Evolutionary conservation across 164 flowering plant genomes (phyloP).

Genomic region (Platanus orientalis): DNA sequence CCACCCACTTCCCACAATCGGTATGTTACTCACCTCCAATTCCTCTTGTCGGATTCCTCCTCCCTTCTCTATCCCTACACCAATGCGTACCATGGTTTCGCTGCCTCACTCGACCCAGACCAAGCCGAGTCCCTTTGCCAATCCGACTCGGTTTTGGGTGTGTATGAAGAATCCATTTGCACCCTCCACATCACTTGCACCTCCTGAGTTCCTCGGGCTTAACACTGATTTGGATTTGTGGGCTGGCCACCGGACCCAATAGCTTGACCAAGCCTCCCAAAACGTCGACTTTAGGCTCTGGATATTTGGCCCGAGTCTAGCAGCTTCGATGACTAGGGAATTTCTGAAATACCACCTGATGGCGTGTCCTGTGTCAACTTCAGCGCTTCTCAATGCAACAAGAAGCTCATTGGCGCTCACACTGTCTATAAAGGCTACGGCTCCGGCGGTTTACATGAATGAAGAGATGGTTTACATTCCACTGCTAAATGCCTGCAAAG

Average conservation of each 20-base stretch:
- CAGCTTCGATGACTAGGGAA: constrained; percentile 48
- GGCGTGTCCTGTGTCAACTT: constrained; percentile 63
- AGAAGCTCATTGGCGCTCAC: too few species aligned
- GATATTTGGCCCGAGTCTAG: constrained; percentile 55
- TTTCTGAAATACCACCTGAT: constrained; percentile 55
- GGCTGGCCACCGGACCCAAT: constrained; percentile 26
- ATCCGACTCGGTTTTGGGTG: constrained; percentile 46
- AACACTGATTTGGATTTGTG: constrained; percentile 4
- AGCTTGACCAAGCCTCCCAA: constrained; percentile 37
- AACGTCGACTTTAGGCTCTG: constrained; percentile 64
- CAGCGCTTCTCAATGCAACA: constrained; percentile 43
- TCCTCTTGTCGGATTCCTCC: constrained; percentile 27
- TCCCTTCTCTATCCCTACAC: constrained; percentile 46
- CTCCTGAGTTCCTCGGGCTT: constrained; percentile 59
- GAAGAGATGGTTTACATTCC: too few species aligned
- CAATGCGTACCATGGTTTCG: constrained; percentile 57
- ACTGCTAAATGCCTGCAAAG: too few species aligned
- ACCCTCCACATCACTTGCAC: constrained; percentile 71
- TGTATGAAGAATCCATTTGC: constrained; percentile 58
- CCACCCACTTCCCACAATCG: constrained; percentile 57
- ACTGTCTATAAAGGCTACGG: constrained; percentile 65
- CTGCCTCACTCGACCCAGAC: constrained; percentile 45
- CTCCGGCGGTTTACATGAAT: too few species aligned
- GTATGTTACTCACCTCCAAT: too few species aligned
- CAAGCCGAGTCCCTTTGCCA: constrained; percentile 44